Evolutionary conservation across 192 early-diverging fungal genomes (phyloP), one percentile per base, ranked within the genome.

Genomic region (Dissophora globulifera): DNA sequence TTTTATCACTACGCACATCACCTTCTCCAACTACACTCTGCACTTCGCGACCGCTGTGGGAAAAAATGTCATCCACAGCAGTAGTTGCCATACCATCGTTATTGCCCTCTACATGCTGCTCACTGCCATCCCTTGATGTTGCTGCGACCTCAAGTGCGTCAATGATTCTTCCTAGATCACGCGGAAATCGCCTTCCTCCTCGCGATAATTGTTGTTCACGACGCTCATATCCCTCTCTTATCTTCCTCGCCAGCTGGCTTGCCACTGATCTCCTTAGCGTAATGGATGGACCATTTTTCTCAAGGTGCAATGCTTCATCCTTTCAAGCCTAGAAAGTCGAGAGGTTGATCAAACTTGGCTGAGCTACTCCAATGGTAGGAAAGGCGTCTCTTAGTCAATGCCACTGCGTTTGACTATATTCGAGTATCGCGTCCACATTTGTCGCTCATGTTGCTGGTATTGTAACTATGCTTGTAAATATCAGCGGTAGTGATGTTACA

Each of bases 351-450:
- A 95, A 83, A 38, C 95, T 95, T 7, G 94, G 94, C 82, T 98
- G 95, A 19, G 97, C 85, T 30, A 98, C 90, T 58, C 95, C 93
- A 30, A 92, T 88, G 29, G 94, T 94, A 5, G 95, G 94, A 82
- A 98, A 98, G n/a, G 98, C 96, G 42, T n/a, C n/a, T n/a, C n/a
- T n/a, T n/a, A n/a, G n/a, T n/a, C n/a, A n/a, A n/a, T n/a, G n/a
- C n/a, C 35, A 38, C 97, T 96, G 96, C 97, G 98, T 4, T 96
- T 98, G 1, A 98, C 88, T 22, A 93, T 94, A 69, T 95, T 98
- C 19, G 96, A 91, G 8, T 78, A 62, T 2, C 71, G 61, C 35
- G 13, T 38, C 35, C 7, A 13, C 35, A 9, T 38, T 38, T 13
- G 35, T 38, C 35, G 35, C 35, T 38, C 35, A 6, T 38, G 13